Evolutionary conservation across 2,329 filamentous ascomycete species (phyloP), one percentile per base, ranked within the genome.

Genomic region (Diaporthe ampelina): DNA sequence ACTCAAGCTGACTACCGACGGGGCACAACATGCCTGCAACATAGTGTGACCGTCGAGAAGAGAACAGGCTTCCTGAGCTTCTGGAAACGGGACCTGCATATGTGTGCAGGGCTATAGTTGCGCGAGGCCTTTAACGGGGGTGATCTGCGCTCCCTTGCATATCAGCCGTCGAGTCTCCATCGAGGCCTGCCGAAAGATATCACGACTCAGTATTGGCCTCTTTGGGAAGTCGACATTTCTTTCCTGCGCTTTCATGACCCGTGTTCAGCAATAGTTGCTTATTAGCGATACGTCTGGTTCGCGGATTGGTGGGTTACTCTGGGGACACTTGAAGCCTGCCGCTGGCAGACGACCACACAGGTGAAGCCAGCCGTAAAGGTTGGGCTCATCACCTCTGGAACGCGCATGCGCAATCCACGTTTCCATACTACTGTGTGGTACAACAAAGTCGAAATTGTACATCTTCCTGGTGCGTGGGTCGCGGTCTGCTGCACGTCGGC

Each of bases 61-160:
- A 63, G 32, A 59, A 52, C 69, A 54, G 15, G 37, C 56, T 26
- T 17, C 29, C 58, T 72, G 57, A 32, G 48, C n/a, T 68, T 21
- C 63, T 52, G 57, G 29, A 69, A 52, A n/a, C 40, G 54, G 61
- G 61, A 58, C 71, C 59, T 69, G 71, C 71, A 69, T 73, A 29
- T 68, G 21, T 69, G 37, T 45, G 63, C 63, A 58, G 45, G 63
- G 43, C 54, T 70, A 19, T 43, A 21, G 43, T 61, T 48, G 70
- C 50, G 54, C 65, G 40, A 37, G 72, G 48, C 56, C 43, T 63
- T 19, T 43, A 63, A 32, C 56, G 24, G 52, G 43, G 48, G n/a
- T 50, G 56, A 43, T 56, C 26, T 59, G 19, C 35, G 8, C 57
- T 52, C 32, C 43, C 43, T 35, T 35, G 24, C 58, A 40, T 54